Evolutionary conservation across 306 rosid species (phyloP), one percentile per base, ranked within the genome.

Genomic region (Rosa persica): DNA sequence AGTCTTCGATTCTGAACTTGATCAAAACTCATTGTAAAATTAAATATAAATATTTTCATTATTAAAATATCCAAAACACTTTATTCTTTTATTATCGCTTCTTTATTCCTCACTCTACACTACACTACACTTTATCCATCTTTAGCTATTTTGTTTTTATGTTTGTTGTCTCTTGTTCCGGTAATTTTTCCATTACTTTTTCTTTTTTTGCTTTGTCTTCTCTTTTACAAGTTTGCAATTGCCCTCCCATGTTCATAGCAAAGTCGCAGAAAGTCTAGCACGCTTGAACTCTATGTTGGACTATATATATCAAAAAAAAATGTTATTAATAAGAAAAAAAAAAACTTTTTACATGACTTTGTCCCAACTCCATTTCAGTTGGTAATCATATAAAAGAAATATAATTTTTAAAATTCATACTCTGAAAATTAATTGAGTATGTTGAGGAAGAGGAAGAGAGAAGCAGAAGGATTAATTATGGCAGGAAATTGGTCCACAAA

Each of bases 81-180:
- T 92, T 92, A 90, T 88, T 88, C 93, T 84, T 86, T 86, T 92
- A 85, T 85, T 85, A 88, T 89, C 91, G 67, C 25, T 80, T 81
- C 88, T 89, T 86, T 91, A 89, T 88, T 91, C 90, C 84, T 68
- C 13, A 25, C 49, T 70, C 55, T 8, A 74, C 76, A 79, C 90
- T 89, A 81, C 86, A 81, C 83, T 86, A 73, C 69, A 79, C 89
- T 89, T 85, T 85, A 85, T 87, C 88, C 67, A 44, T 83, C 95
- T 87, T 88, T 88, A 77, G 74, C 36, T 78, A 68, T 78, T 82
- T 87, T 82, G 88, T 87, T 88, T 91, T 84, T 85, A 80, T 88
- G 79, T 85, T 73, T 78, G 79, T 75, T 88, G 92, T 86, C 92
- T 81, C 89, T 83, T 85, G 83, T 81, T 87, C 86, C 73, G 73